Percentiles rank a stretch among this genome's conserved stretches.
These are phyloP conservation scores for Tylopilus rubrobrunneus DNA, from an alignment of 768 basidiomycete species.

Conservation along the genomic window DNA sequence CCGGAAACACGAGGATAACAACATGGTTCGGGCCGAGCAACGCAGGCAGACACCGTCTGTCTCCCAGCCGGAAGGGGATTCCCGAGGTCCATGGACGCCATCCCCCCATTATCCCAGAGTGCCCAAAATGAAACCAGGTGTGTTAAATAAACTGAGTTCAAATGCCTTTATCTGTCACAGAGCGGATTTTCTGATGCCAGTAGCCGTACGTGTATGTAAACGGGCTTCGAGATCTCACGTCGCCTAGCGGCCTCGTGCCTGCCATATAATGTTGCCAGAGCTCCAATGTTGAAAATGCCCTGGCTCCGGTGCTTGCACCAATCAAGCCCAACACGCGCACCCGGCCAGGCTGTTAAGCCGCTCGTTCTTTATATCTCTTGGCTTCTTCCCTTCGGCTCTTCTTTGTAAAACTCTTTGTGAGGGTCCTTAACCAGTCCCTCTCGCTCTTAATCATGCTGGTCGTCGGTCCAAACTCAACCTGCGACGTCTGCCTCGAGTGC, in stretches of 20 bases:
- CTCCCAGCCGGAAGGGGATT: slow-evolving; percentile 8
- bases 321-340: slow-evolving; percentile 28
- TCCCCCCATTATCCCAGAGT: slow-evolving; percentile 20
- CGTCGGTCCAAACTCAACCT: slow-evolving; percentile 58
- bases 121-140: slow-evolving; percentile 26
- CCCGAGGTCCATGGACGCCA: slow-evolving; percentile 6
- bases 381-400: background rate
- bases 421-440: slow-evolving; percentile 36
- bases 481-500: slow-evolving; percentile 72
- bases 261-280: slow-evolving; percentile 32
- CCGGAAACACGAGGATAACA: slow-evolving; percentile 28
- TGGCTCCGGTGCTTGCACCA: slow-evolving; percentile 20
- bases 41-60: background rate
- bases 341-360: slow-evolving; percentile 24
- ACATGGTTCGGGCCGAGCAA: slow-evolving; percentile 15
- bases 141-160: slow-evolving; percentile 16
- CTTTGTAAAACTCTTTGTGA: slow-evolving; percentile 7
- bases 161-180: slow-evolving; percentile 16
- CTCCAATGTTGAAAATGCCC: slow-evolving; percentile 17
- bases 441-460: slow-evolving; percentile 52
- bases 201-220: slow-evolving; percentile 15
- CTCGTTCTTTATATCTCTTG: slow-evolving; percentile 21
- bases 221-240: slow-evolving; percentile 27
- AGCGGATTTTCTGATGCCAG: slow-evolving; percentile 6
- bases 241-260: slow-evolving; percentile 34